Evolutionary conservation across 164 flowering plant genomes (phyloP).

Genomic region (Houttuynia cordata): DNA sequence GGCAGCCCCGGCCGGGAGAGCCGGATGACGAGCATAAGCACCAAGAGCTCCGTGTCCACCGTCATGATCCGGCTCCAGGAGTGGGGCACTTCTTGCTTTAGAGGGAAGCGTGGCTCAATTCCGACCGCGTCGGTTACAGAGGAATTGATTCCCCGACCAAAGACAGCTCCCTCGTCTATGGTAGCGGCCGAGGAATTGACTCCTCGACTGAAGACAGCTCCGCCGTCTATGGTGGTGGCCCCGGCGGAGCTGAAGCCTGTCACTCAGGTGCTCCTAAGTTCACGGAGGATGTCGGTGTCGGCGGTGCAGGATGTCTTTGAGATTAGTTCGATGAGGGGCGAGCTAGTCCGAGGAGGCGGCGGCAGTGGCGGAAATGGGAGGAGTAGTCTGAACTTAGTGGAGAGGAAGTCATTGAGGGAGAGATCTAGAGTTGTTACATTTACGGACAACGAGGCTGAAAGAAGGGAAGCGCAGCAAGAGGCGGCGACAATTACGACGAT

Average conservation of each 20-base stretch:
- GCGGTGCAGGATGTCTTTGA: conserved; percentile 1
- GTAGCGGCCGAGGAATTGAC: no score
- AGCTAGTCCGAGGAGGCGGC: not conserved
- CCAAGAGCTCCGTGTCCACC: conserved; percentile 1
- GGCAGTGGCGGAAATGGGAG: not conserved
- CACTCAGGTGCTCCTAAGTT: not conserved
- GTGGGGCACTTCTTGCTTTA: not conserved
- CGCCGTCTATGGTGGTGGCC: not conserved
- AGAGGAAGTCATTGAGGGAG: conserved; percentile 45
- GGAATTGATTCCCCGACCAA: no score
- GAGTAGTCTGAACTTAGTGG: not conserved
- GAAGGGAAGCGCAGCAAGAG: not conserved
- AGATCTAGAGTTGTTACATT: conserved; percentile 19
- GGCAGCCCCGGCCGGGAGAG: conserved; percentile 2
- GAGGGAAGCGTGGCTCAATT: not conserved
- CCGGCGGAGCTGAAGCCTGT: not conserved
- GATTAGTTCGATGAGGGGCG: not conserved
- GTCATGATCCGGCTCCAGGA: not conserved
- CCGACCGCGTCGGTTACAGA: no score
- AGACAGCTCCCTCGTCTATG: not conserved
- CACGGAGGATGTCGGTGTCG: conserved; percentile 1
- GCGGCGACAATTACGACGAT: no score
- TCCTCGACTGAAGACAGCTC: no score
- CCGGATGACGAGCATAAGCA: not conserved
- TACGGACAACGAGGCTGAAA: not conserved